A percentile compares a stretch with the other conserved stretches of the same genome.
Evolutionary conservation across 352 stramenopile genomes (phyloP).

Genomic region (Phytopythium helicoides): DNA sequence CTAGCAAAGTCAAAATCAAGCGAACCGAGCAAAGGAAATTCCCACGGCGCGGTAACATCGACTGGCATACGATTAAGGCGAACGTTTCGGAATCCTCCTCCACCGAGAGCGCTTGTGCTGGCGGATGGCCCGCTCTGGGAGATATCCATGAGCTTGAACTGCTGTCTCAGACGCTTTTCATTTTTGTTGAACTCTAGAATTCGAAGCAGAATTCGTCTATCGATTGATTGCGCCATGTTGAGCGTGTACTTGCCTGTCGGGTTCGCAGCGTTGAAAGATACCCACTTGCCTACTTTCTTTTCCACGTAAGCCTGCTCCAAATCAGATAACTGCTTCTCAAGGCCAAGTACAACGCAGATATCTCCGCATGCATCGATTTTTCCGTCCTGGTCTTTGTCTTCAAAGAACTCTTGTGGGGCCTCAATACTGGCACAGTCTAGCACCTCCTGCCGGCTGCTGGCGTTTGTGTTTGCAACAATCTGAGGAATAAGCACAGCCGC

Average conservation of each 20-base stretch:
- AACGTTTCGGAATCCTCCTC: conserved; percentile 58
- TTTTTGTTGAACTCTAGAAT: conserved; percentile 64
- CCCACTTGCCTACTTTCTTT: conserved; percentile 73
- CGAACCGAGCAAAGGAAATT: conserved; percentile 60
- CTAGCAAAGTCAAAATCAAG: conserved; percentile 78
- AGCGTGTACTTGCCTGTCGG: conserved; percentile 61
- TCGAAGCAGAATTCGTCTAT: conserved; percentile 70
- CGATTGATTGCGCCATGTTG: conserved; percentile 68
- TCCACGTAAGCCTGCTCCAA: conserved; percentile 71
- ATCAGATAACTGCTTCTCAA: conserved; percentile 53
- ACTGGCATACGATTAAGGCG: conserved; percentile 57
- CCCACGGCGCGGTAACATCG: conserved; percentile 46
- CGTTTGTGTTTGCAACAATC: conserved; percentile 29
- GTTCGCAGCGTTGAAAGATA: conserved; percentile 75
- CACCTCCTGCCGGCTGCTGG: conserved; percentile 24
- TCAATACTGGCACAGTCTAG: conserved; percentile 64
- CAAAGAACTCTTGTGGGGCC: conserved; percentile 60
- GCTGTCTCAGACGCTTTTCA: conserved; percentile 48
- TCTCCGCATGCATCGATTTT: conserved; percentile 82
- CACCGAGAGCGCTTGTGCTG: conserved; percentile 1
- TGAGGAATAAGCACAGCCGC: conserved; percentile 63
- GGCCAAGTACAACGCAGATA: conserved; percentile 73
- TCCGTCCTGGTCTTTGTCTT: conserved; percentile 76
- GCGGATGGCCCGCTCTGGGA: conserved; percentile 44
- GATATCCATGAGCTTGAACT: conserved; percentile 59